Evolutionary conservation across 2,329 filamentous ascomycete species (phyloP), one percentile per base, ranked within the genome.

Genomic region (Alternaria arbusti): DNA sequence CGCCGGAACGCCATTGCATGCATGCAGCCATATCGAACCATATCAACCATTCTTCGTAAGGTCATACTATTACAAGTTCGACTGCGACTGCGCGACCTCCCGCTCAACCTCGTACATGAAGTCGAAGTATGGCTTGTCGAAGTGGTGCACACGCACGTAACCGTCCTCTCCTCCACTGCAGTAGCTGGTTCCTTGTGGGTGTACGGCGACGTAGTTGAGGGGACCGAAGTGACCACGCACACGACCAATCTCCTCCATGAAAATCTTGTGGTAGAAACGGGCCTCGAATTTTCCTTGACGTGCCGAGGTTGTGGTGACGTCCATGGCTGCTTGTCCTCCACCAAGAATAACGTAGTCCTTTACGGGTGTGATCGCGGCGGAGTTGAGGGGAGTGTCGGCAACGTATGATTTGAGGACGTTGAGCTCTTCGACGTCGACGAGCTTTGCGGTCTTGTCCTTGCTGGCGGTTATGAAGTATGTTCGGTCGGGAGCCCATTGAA

Each of bases 231-330:
- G 96, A 68, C 96, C 96, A 79, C 94, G 89, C 70, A 99, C 96
- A 86, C 96, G 91, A 73, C 96, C 96, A 77, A 98, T 95, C 86
- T 99, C 96, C 83, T 99, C 95, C 84, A 97, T 94, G 81, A 99
- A 98, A 81, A 99, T 91, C 88, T 97, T 98, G 90, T 99, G 96
- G 87, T 97, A 99, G 88, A 99, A 99, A 71, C 96, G 90, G 47
- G 96, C 96, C 84, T 99, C 96, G 86, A 99, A 99, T 85, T 98
- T 98, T 84, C 96, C 96, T 86, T 99, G 96, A 71, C 96, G 89
- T 54, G 94, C 90, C 32, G 91, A 91, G 55, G 96, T 98, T 58
- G 93, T 96, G 63, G 96, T 99, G 83, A 99, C 96, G 79, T 98
- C 95, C 93, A 97, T 97, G 79, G 96, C 96, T 70, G 94, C 96